Evolutionary conservation across 2,329 filamentous ascomycete genomes (phyloP).

Genomic region (Cladosporium sp.): DNA sequence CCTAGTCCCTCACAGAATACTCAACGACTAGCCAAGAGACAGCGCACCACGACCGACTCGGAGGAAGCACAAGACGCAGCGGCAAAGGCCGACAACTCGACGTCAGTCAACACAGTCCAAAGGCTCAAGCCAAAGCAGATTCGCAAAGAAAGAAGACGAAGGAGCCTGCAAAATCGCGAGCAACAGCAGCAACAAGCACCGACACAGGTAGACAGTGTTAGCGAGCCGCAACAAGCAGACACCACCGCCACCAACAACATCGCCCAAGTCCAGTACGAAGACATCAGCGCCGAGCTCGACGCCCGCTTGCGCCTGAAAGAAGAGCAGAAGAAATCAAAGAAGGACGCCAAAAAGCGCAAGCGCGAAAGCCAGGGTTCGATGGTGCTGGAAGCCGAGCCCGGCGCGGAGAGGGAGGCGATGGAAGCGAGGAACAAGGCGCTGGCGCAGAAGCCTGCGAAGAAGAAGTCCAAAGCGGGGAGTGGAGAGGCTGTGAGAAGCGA

Average conservation of each 20-base stretch:
- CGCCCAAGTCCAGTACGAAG: slow-evolving; percentile 24
- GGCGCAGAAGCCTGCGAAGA: slow-evolving; percentile 15
- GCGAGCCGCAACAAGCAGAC: background rate
- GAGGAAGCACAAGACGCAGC: background rate
- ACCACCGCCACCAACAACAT: background rate
- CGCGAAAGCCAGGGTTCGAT: slow-evolving; percentile 28
- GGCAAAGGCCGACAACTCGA: background rate
- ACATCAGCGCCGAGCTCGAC: slow-evolving; percentile 29
- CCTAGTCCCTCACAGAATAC: background rate
- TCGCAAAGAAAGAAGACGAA: slow-evolving; percentile 4
- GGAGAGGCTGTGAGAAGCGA: slow-evolving; percentile 8
- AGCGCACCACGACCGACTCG: background rate
- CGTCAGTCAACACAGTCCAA: background rate
- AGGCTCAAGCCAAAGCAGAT: slow-evolving; percentile 5
- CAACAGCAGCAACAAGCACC: background rate
- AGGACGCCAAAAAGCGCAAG: slow-evolving; percentile 32
- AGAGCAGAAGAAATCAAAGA: slow-evolving; percentile 21
- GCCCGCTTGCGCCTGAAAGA: slow-evolving; percentile 30
- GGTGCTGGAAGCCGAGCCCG: slow-evolving; percentile 14
- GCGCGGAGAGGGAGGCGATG: slow-evolving; percentile 23
- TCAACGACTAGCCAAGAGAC: background rate
- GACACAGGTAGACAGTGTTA: background rate
- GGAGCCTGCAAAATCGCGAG: background rate
- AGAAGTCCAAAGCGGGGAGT: slow-evolving; percentile 14
- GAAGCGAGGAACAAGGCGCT: background rate